phyloP scores from a whole-genome alignment of 345 rosid genomes.

The Microthlaspi erraticum region DNA sequence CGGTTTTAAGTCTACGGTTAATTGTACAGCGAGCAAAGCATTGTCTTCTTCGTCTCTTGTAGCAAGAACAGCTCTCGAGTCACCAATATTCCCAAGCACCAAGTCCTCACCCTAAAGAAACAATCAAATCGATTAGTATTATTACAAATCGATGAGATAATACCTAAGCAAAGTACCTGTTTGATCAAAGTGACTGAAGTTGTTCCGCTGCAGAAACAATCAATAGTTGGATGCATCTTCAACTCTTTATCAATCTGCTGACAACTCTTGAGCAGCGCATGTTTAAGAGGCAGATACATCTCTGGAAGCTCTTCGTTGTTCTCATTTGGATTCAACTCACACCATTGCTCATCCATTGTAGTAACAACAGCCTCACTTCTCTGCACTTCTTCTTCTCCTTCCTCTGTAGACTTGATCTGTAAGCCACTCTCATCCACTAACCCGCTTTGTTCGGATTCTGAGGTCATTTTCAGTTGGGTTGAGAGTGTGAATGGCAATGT shows the following conservation, averaged over 20 bases:
- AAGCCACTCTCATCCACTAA: slow-evolving; percentile 32
- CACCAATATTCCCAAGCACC: slow-evolving; percentile 85
- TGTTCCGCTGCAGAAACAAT: slow-evolving; percentile 97
- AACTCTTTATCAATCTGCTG: slow-evolving; percentile 85
- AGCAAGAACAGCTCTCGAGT: slow-evolving; percentile 94
- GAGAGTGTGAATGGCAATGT: slow-evolving; percentile 70
- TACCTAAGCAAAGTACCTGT: slow-evolving; percentile 55
- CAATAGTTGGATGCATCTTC: slow-evolving; percentile 82
- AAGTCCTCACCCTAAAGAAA: slow-evolving; percentile 73
- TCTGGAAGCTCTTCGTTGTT: slow-evolving; percentile 64
- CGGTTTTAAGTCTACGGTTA: slow-evolving; percentile 96
- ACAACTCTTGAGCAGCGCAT: slow-evolving; percentile 73
- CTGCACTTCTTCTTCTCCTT: slow-evolving; percentile 47
- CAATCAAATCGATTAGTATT: not conserved
- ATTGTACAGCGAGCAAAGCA: slow-evolving; percentile 70
- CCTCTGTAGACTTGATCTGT: slow-evolving; percentile 42
- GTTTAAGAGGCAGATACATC: slow-evolving; percentile 65
- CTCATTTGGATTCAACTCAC: slow-evolving; percentile 51
- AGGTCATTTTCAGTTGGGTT: slow-evolving; percentile 60
- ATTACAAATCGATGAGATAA: not conserved
- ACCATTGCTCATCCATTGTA: slow-evolving; percentile 73
- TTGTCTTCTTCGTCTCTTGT: slow-evolving; percentile 64
- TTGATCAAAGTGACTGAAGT: slow-evolving; percentile 91
- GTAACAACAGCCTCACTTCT: slow-evolving; percentile 43
- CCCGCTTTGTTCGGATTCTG: slow-evolving; percentile 44